Percentiles rank a stretch among this genome's conserved stretches.
phyloP scores from a whole-genome alignment of 768 basidiomycete genomes.

The Leccinellum luteum region DNA sequence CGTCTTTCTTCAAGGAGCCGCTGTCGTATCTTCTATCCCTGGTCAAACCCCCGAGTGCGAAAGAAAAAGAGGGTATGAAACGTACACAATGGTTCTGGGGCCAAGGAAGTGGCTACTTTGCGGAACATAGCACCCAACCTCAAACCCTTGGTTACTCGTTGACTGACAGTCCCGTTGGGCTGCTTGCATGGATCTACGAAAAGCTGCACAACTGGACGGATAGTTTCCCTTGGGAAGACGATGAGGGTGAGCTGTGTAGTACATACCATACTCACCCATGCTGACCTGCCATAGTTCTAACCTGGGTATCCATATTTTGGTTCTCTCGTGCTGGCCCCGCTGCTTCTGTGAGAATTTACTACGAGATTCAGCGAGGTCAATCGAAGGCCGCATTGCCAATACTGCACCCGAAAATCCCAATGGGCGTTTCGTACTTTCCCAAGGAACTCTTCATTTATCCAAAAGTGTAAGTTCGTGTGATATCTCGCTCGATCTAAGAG shows the following conservation, averaged over 20 bases:
- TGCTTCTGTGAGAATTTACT: constrained; percentile 58
- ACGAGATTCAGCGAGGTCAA: constrained; percentile 34
- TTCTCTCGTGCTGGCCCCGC: constrained; percentile 59
- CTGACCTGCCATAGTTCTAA: constrained; percentile 41
- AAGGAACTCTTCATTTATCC: constrained; percentile 41
- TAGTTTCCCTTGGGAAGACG: constrained; percentile 53
- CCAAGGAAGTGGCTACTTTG: constrained; percentile 31
- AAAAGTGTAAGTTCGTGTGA: constrained; percentile 31
- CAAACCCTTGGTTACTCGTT: constrained; percentile 55
- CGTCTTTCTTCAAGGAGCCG: constrained; percentile 24
- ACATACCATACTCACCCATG: not conserved
- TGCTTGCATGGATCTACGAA: constrained; percentile 55
- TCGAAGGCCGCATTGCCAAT: fast-evolving
- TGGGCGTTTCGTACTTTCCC: constrained; percentile 52
- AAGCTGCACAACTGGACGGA: constrained; percentile 50
- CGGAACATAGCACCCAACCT: constrained; percentile 41
- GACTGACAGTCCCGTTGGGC: constrained; percentile 54
- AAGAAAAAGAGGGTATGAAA: constrained; percentile 25
- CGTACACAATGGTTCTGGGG: constrained; percentile 19
- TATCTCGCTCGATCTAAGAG: not conserved
- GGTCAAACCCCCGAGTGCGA: constrained; percentile 25
- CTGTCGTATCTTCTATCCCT: constrained; percentile 27
- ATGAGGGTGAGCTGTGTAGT: constrained; percentile 40
- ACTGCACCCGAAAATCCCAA: constrained; percentile 33
- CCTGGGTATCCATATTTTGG: constrained; percentile 59